A percentile compares a stretch with the other conserved stretches of the same genome.
These are phyloP conservation scores for Lactuca saligna DNA, from an alignment of 129 eudicot species.

Conservation along the genomic window DNA sequence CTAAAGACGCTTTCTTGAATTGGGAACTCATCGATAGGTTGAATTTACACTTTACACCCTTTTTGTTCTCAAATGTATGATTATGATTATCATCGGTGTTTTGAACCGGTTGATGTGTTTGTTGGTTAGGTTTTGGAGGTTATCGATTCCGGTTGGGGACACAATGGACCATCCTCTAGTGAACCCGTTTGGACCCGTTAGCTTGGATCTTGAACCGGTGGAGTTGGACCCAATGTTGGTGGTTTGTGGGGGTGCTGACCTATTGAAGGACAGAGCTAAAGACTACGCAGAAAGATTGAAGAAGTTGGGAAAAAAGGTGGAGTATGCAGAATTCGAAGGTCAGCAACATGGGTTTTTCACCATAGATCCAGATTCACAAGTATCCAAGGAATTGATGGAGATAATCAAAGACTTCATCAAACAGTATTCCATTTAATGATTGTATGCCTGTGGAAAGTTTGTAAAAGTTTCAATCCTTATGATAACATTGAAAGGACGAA, in stretches of 20 bases:
- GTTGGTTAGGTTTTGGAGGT: slow-evolving; percentile 65
- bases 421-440: slow-evolving; percentile 27
- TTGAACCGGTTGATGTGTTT: neutral
- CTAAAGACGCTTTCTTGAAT: slow-evolving; percentile 71
- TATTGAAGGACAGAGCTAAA: slow-evolving; percentile 59
- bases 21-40: slow-evolving; percentile 84
- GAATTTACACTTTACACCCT: neutral
- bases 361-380: slow-evolving; percentile 46
- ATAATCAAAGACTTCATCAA: slow-evolving; percentile 48
- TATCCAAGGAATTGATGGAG: slow-evolving; percentile 47
- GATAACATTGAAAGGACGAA: neutral
- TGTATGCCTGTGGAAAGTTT: neutral
- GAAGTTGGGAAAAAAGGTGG: slow-evolving; percentile 55
- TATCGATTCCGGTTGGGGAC: slow-evolving; percentile 62
- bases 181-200: slow-evolving; percentile 72
- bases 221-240: slow-evolving; percentile 63
- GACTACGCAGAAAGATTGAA: slow-evolving; percentile 49
- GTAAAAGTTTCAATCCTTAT: too few relatives aligned
- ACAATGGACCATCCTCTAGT: slow-evolving; percentile 65
- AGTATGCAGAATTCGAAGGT: slow-evolving; percentile 68
- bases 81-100: neutral
- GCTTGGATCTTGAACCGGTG: slow-evolving; percentile 44
- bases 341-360: slow-evolving; percentile 83
- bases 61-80: neutral
- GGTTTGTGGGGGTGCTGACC: slow-evolving; percentile 57